Evolutionary conservation across 768 basidiomycete genomes (phyloP), one percentile per base, ranked within the genome.

Genomic region (Xerocomellus intermedius): DNA sequence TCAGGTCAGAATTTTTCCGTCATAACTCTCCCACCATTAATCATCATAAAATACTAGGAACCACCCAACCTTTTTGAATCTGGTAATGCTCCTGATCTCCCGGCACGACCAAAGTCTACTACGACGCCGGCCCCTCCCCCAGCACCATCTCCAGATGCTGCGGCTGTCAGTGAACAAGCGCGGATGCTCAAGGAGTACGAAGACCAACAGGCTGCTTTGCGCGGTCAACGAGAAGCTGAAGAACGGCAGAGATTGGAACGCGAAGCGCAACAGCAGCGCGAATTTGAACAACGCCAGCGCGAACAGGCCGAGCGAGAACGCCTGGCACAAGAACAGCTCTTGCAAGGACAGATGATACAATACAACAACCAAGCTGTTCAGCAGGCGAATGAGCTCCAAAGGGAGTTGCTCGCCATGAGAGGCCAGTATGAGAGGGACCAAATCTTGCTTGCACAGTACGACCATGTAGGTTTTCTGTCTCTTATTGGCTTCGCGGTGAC

Each of bases 401-500:
- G 91, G 48, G 89, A 98, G 70, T 76, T 98, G 46, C 81, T 98
- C 45, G 91, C 82, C 10, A 90, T 98, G 89, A 79, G 94, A 44
- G 94, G 97, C 0, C 97, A 98, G 69, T 99, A 94, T 68, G 97
- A 99, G 73, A 84, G 97, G 13, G 96, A 99, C 65, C 97, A 99
- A 69, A 88, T 99, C 62, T 84, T 99, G 72, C 78, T 99, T 50
- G 96, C 98, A 71, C 94, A 98, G 64, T 99, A 99, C 65, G 97
- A 99, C 68, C 82, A 89, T 39, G 94, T 96, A 73, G 3, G 61
- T 42, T 19, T 39, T 28, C n/a, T 55, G 37, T 42, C 21, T 44
- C 37, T 52, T n/a, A 38, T 21, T 58, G 13, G 5, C 28, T 54
- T 45, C 21, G 21, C 5, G 8, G 39, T 52, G 2, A 36, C 42